Evolutionary conservation across 805 yeast genomes (phyloP).

Genomic region (Schizosaccharomyces japonicus): DNA sequence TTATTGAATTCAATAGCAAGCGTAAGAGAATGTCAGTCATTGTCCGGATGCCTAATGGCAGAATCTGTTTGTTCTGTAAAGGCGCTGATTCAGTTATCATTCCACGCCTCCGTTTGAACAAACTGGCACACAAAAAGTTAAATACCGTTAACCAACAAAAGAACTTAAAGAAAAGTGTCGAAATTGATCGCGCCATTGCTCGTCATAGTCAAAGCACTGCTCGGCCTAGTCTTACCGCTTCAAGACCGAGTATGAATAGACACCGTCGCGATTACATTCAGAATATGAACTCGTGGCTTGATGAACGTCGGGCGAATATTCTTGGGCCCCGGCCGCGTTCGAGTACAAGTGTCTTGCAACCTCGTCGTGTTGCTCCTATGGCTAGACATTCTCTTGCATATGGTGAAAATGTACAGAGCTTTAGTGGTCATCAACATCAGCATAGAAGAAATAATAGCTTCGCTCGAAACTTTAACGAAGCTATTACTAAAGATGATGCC

Average conservation of each 20-base stretch:
- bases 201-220: constrained; percentile 23
- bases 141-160: constrained; percentile 36
- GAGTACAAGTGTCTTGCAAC: background rate
- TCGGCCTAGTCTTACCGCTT: background rate
- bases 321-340: background rate
- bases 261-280: background rate
- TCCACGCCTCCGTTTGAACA: constrained; percentile 38
- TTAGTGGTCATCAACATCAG: background rate
- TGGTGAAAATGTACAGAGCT: constrained; percentile 1
- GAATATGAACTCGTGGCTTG: background rate
- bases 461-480: constrained; percentile 21
- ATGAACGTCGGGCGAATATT: background rate
- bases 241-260: background rate
- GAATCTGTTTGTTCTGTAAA: constrained; percentile 60
- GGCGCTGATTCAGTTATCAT: constrained; percentile 87
- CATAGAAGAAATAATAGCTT: background rate
- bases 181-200: constrained; percentile 39
- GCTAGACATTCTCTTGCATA: constrained; percentile 6
- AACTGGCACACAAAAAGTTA: constrained; percentile 38
- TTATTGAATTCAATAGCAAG: constrained; percentile 62
- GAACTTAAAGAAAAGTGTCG: constrained; percentile 41
- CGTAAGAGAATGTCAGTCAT: constrained; percentile 90
- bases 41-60: constrained; percentile 49
- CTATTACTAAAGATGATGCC: constrained; percentile 42
- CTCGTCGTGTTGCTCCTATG: background rate